Base-by-base conservation (phyloP, 331 rosid genomes). In the Phaseolus coccineus region DNA sequence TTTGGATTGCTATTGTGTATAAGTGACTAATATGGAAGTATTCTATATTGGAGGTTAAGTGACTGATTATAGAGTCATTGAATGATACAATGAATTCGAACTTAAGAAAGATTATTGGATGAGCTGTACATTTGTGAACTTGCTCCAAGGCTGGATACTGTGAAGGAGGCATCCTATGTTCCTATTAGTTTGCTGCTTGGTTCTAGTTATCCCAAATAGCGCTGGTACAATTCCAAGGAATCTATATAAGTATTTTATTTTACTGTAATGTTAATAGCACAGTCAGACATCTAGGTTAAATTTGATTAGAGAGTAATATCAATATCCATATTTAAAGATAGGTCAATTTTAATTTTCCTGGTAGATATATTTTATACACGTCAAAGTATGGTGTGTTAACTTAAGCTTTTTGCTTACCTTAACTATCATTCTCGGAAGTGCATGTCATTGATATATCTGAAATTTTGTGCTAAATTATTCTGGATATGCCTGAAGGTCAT, bases 401-500 rank as follows among this genome's bases (percentile, higher is more conserved):
- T 50, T 30, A 11, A 67, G 15, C 46, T 7, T 16, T 69, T 27
- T 73, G 71, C 47, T 44, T 67, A 68, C 35, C n/a, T 15, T 35
- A 9, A 33, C 24, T 39, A 67, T 73, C 71, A 42, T 55, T 40
- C 50, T 51, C 25, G 2, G 24, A 58, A 55, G 30, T 67, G 22
- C 71, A 57, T 40, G 15, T 62, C 28, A 58, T 30, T 76, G 67
- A 62, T 81, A 68, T 6, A 48, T 74, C 66, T 46, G 15, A 33
- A 8, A 55, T 22, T 68, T 78, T 24, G 39, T 44, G 52, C 80
- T 85, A 40, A 84, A 67, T 71, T 77, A 24, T 59, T 85, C 37
- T 69, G 66, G 81, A 64, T 57, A 57, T 81, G 69, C 51, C 64
- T 84, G 47, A 78, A 91, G 97, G 94, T 91, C 79, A 91, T 91